Evolutionary conservation across 371 early-diverging fungal species (phyloP), one percentile per base, ranked within the genome.

Genomic region (Rhizopus arrhizus): DNA sequence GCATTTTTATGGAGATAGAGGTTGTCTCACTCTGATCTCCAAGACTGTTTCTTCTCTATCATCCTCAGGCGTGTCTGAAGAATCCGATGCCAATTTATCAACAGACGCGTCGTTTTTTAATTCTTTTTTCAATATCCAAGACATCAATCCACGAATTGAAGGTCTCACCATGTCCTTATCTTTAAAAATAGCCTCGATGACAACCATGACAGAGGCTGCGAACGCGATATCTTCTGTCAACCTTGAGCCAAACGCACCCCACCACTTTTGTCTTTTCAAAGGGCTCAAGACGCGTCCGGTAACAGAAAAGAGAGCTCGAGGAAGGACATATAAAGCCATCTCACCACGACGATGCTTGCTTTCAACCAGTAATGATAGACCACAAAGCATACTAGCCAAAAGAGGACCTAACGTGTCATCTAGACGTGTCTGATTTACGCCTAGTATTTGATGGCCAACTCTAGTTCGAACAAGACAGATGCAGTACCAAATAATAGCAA

Each of bases 251-350:
- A 59, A 40, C 0, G 61, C 34, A 41, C 77, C 72, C 78, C 75
- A 75, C 70, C 73, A 65, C 38, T 72, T 61, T 16, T 70, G 72
- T 28, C 66, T 64, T 54, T 69, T 65, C 59, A 72, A 61, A 28
- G 80, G 77, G 9, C 65, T 68, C 59, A 84, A 56, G 12, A 83
- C 61, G 13, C 85, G 75, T 29, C 84, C 81, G 45, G 72, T 73
- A 59, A 85, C 68, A 13, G 84, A 76, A 46, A 73, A 80, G 36
- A 86, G 58, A 0, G 86, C 86, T 32, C 86, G 69, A 0, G 86
- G 86, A 5, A 80, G 67, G 0, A 85, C 86, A 65, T 85, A 87
- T 5, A 89, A 58, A 0, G 82, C 83, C 82, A 89, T 85, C 64
- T 89, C 88, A 10, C 85, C 79, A 11, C 89, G 72, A 16, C 89